Evolutionary conservation across 2,329 filamentous ascomycete genomes (phyloP).

Genomic region (Fusarium sambucinum): DNA sequence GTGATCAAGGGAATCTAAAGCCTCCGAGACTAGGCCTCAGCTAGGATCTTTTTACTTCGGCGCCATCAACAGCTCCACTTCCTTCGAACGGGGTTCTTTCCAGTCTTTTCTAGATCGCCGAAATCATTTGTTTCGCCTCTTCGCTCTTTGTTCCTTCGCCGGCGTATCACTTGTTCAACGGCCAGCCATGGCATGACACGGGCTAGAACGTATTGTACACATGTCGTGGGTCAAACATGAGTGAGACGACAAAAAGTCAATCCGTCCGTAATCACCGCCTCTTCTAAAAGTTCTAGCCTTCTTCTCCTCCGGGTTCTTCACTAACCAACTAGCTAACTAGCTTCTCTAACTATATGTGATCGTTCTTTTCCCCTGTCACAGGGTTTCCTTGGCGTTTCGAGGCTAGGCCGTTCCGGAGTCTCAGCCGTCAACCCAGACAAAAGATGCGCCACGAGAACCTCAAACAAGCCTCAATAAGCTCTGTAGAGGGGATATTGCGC

Average conservation of each 20-base stretch:
- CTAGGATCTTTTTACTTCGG: conserved; percentile 26
- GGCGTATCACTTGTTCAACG: not conserved
- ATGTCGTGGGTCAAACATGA: conserved; percentile 28
- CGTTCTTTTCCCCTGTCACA: conserved; percentile 12
- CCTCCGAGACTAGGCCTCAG: conserved; percentile 11
- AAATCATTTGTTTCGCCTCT: conserved; percentile 30
- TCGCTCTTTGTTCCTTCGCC: conserved; percentile 8
- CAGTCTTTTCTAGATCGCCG: conserved; percentile 41
- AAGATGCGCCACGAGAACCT: conserved; percentile 2
- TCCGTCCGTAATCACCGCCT: conserved; percentile 4
- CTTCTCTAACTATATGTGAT: not conserved
- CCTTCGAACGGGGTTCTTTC: conserved; percentile 41
- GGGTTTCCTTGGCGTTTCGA: conserved; percentile 32
- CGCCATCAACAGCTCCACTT: conserved; percentile 35
- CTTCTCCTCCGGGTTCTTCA: conserved; percentile 7
- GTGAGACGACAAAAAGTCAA: conserved; percentile 13
- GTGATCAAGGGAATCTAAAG: not conserved
- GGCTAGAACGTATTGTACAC: conserved; percentile 12
- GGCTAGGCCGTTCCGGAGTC: conserved; percentile 28
- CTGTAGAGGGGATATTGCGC: conserved; percentile 21
- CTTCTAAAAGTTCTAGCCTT: conserved; percentile 19
- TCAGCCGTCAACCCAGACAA: conserved; percentile 24
- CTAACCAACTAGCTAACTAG: not conserved
- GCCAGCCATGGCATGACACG: conserved; percentile 14
- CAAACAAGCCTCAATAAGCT: conserved; percentile 21